Evolutionary conservation across 176 grass and related monocot species (phyloP).

Genomic region (Urochloa ruziziensis): DNA sequence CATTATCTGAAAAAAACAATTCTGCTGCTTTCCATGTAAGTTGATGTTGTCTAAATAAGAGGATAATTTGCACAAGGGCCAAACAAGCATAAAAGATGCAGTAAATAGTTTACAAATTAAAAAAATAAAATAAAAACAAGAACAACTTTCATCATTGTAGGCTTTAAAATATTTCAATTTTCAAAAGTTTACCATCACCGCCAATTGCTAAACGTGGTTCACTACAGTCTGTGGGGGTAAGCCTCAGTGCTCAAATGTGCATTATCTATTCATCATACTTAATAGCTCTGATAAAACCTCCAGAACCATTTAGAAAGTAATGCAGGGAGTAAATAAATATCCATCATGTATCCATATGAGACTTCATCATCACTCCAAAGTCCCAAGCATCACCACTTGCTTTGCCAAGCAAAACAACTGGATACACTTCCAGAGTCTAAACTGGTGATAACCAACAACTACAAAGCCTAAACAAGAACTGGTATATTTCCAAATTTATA

Average conservation of each 20-base stretch:
- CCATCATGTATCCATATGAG: not conserved
- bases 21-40: slow-evolving; percentile 3
- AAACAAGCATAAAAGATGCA: slow-evolving; percentile 2
- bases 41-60: not conserved
- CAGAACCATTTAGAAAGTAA: slow-evolving; percentile 4
- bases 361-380: not conserved
- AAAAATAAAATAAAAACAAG: not conserved
- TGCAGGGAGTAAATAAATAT: not conserved
- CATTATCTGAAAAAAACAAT: not conserved
- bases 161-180: not conserved
- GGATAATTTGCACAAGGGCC: slow-evolving; percentile 3
- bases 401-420: not conserved
- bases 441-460: not conserved
- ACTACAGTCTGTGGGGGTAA: not conserved
- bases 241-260: not conserved
- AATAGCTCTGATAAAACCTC: not conserved
- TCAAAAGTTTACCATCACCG: slow-evolving; percentile 2
- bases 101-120: not conserved
- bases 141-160: not conserved
- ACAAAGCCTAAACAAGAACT: not conserved
- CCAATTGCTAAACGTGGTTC: not conserved
- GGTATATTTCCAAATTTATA: not conserved
- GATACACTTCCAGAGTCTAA: not conserved
- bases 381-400: not conserved
- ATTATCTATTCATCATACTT: not conserved